Conservation (phyloP, 495 filamentous ascomycete species). For the Hypoxylon lienhwacheense region DNA sequence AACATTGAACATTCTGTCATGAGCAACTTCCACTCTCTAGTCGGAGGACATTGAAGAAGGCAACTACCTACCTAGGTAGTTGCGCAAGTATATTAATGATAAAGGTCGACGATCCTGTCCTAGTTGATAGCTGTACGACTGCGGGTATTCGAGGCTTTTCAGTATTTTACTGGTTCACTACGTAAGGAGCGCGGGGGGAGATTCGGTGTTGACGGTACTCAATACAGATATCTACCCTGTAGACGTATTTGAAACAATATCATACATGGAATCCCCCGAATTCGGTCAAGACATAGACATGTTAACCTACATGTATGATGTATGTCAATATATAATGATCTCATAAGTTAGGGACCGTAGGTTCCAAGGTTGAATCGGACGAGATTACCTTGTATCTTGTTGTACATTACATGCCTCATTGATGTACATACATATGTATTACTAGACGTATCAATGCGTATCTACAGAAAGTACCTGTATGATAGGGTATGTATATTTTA, state of each 20-base stretch:
- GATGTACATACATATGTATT: not conserved
- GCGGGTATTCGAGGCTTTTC: slow-evolving; percentile 31
- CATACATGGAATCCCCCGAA: no score
- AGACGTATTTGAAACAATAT: no score
- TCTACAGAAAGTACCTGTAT: no score
- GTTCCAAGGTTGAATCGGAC: no score
- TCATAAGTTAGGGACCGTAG: not conserved
- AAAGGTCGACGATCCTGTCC: slow-evolving; percentile 6
- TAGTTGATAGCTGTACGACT: slow-evolving; percentile 26
- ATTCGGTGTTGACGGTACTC: no score
- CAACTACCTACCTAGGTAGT: slow-evolving; percentile 21
- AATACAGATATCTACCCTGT: no score
- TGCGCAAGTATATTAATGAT: slow-evolving; percentile 6
- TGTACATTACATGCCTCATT: no score
- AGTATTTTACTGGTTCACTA: not conserved
- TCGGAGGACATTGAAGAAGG: not conserved
- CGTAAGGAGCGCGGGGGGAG: slow-evolving; percentile 25
- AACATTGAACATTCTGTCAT: slow-evolving; percentile 3
- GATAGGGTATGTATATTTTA: no score
- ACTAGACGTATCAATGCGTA: not conserved
- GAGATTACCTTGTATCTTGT: no score
- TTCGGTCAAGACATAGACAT: no score
- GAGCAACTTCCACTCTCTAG: slow-evolving; percentile 5
- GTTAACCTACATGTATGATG: no score
- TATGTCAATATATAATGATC: not conserved